Base-by-base conservation (phyloP, 768 basidiomycete genomes). In the Trametes maxima region DNA sequence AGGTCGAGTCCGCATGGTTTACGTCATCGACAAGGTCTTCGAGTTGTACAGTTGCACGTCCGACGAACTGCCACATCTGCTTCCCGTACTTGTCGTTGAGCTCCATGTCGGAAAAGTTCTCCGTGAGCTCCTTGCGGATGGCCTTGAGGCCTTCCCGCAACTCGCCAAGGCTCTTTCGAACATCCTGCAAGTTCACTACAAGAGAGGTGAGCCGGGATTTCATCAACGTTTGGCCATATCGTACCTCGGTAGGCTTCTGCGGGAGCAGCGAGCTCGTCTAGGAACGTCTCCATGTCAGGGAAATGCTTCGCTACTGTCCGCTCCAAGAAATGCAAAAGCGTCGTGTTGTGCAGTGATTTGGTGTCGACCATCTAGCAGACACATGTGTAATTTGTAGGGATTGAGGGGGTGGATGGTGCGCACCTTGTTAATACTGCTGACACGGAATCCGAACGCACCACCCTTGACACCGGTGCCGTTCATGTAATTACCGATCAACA, bases 351-450 rank as follows among this genome's bases (percentile, higher is more conserved):
- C 44, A 92, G 85, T 5, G 95, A 96, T 75, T 99, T 99, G 5
- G 96, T 99, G 71, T 99, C 97, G 40, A 97, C 96, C 54, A 99
- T 81, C 94, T 96, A 65, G 7, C 5, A 14, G 0, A 43, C 10
- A 2, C 3, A 33, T 39, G 6, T 21, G 21, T 16, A 43, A 0
- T 8, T 14, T 3, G 5, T 28, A 21, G 2, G 5, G 1, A 3
- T 5, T 22, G 1, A 35, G 6, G 16, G 11, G 12, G 37, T 11
- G 4, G 19, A 0, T 42, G 19, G 17, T 8, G 28, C 22, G 45
- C 36, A 88, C 94, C 82, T 95, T 95, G 78, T 99, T 98, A 75
- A 99, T 95, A 74, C 95, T 96, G 76, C 93, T 94, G 54, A 98
- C 86, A 69, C 91, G 87, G 84, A 99, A 99, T 60, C 96, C 96